Evolutionary conservation across 2,329 filamentous ascomycete species (phyloP), one percentile per base, ranked within the genome.

Genomic region (Cucurbitaria berberidis): DNA sequence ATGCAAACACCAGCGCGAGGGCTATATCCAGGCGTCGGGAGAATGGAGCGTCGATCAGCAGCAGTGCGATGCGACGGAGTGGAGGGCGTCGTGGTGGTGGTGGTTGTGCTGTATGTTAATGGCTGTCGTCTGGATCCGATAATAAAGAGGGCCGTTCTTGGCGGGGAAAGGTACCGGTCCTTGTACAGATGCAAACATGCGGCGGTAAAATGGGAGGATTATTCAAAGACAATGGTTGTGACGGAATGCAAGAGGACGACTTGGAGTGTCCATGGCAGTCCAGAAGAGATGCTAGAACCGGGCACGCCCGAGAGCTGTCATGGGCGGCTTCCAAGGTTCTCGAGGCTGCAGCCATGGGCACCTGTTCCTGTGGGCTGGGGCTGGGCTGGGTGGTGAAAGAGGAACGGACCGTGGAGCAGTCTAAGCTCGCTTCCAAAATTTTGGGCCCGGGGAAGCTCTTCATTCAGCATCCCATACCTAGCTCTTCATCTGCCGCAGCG

Each of bases 111-210:
- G 41, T 49, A 36, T 44, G 15, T 48, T 54, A 39, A 46, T 41
- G 42, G 49, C 47, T 49, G 53, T 60, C 27, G 55, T 47, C 46
- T 49, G 47, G 60, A n/a, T 54, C 54, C 59, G 62, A 62, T 57
- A 64, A 66, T 61, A 60, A 55, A 56, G 53, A 58, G 40, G 30
- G 58, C 55, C n/a, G n/a, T n/a, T n/a, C 61, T 66, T 66, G 62
- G 64, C 59, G 59, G 53, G 52, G 43, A 24, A 48, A 48, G 51
- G 55, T 53, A 60, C 62, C 55, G 45, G 53, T 52, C 11, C 29
- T 5, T 13, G 30, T 34, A 34, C 30, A 34, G 30, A 48, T 39
- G 22, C 35, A 16, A 39, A 24, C 6, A 48, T 46, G 45, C 51
- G 34, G 59, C 50, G 53, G 48, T 51, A 56, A 49, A 34, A 50